These are phyloP conservation scores for Venturia nashicola DNA, from an alignment of 2,329 filamentous ascomycete genomes.

Conservation along the genomic window DNA sequence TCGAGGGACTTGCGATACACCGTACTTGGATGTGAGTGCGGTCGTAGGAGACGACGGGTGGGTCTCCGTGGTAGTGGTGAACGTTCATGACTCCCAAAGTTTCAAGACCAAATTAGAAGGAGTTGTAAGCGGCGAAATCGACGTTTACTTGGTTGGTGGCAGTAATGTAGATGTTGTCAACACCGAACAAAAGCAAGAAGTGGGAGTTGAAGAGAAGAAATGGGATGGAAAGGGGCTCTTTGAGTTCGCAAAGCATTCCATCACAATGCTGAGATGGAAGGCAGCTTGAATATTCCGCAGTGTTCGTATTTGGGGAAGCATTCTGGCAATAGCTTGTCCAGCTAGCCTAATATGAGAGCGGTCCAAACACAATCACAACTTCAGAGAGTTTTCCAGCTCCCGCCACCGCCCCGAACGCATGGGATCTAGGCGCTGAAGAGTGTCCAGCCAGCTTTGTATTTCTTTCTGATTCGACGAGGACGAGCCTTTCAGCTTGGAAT, in stretches of 20 bases:
- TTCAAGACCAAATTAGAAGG: slow-evolving; percentile 51
- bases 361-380: slow-evolving; percentile 18
- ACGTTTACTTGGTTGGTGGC: slow-evolving; percentile 53
- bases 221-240: slow-evolving; percentile 54
- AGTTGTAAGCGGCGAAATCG: slow-evolving; percentile 35
- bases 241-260: slow-evolving; percentile 56
- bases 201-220: slow-evolving; percentile 45
- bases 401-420: slow-evolving; percentile 64
- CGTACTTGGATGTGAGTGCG: slow-evolving; percentile 59
- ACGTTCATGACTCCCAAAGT: slow-evolving; percentile 48
- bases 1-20: slow-evolving; percentile 51
- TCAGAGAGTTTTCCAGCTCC: slow-evolving; percentile 47
- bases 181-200: slow-evolving; percentile 48
- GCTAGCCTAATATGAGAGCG: background rate
- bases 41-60: slow-evolving; percentile 46
- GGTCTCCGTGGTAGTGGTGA: slow-evolving; percentile 59
- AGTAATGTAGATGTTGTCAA: slow-evolving; percentile 47
- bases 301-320: background rate
- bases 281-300: background rate
- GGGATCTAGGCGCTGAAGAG: slow-evolving; percentile 59
- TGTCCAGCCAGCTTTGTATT: slow-evolving; percentile 43
- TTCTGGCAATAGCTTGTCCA: background rate
- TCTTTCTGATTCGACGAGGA: slow-evolving; percentile 31
- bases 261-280: slow-evolving; percentile 45
- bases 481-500: slow-evolving; percentile 34